A percentile compares a stretch with the other conserved stretches of the same genome.
phyloP scores from a whole-genome alignment of 2,329 filamentous ascomycete genomes.

The Microdochium trichocladiopsis region DNA sequence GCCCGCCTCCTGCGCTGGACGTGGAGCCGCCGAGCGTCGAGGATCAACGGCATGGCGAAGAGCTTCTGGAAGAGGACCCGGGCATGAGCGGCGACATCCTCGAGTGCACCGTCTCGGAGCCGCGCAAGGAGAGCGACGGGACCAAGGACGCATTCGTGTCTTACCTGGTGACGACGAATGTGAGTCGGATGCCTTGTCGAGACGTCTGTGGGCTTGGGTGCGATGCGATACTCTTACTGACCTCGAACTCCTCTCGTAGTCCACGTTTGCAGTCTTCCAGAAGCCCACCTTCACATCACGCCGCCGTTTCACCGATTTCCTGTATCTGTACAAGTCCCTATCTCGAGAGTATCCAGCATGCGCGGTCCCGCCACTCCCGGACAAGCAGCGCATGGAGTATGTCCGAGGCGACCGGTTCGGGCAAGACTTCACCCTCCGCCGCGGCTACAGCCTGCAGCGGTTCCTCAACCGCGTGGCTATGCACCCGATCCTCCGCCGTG shows the following conservation, averaged over 20 bases:
- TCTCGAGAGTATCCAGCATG: slow-evolving; percentile 82
- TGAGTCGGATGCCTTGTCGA: slow-evolving; percentile 28
- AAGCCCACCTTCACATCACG: slow-evolving; percentile 72
- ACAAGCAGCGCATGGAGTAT: slow-evolving; percentile 99
- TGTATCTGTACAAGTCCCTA: slow-evolving; percentile 90
- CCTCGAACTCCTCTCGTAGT: slow-evolving; percentile 40
- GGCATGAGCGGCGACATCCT: slow-evolving; percentile 67
- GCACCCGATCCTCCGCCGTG: slow-evolving; percentile 81
- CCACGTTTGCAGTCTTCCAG: slow-evolving; percentile 90
- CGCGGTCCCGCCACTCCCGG: slow-evolving; percentile 88
- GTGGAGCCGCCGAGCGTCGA: slow-evolving; percentile 16
- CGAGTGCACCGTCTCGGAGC: slow-evolving; percentile 75
- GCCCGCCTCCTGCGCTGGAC: slow-evolving; percentile 14
- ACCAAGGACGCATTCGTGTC: slow-evolving; percentile 96
- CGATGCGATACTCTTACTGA: neutral
- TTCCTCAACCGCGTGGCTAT: slow-evolving; percentile 82
- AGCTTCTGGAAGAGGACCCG: slow-evolving; percentile 37
- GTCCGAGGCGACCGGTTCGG: slow-evolving; percentile 95
- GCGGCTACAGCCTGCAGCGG: slow-evolving; percentile 84
- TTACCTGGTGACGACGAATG: slow-evolving; percentile 86
- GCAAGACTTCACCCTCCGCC: slow-evolving; percentile 80
- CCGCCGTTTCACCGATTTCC: slow-evolving; percentile 94
- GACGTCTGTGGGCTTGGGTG: neutral
- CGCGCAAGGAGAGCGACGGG: slow-evolving; percentile 92
- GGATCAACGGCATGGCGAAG: slow-evolving; percentile 34